Percentiles rank a stretch among this genome's conserved stretches.
Evolutionary conservation across 768 basidiomycete species (phyloP).

Genomic region (Psilocybe tampanensis): DNA sequence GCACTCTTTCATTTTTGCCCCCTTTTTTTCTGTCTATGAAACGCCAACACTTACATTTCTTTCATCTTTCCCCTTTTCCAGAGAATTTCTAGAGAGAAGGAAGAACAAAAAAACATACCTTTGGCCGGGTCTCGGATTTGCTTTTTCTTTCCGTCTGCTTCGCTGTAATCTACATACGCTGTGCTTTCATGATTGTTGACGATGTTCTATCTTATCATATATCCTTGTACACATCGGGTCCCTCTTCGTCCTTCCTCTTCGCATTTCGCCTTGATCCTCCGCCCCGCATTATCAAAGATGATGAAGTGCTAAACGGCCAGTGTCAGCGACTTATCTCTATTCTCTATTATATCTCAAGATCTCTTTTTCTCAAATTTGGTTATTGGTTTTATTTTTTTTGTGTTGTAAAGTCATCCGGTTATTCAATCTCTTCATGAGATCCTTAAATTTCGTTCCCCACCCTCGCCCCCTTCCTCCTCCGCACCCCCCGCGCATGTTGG

Average conservation of each 20-base stretch:
- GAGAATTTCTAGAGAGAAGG: constrained; percentile 36
- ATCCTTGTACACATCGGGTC: background rate
- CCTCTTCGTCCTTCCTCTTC: too few species aligned
- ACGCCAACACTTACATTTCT: background rate
- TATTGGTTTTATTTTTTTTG: background rate
- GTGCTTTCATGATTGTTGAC: background rate
- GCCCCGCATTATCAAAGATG: background rate
- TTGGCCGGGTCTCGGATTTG: background rate
- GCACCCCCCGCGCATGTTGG: background rate
- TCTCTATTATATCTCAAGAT: background rate
- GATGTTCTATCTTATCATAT: background rate
- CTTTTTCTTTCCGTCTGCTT: background rate
- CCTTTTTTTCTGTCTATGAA: background rate
- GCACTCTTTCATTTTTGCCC: constrained; percentile 20
- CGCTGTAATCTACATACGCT: background rate
- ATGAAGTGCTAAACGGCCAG: too few species aligned
- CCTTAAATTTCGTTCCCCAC: background rate
- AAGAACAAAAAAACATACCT: background rate
- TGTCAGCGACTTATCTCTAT: too few species aligned
- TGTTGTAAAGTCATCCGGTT: constrained; percentile 3
- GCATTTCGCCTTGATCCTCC: too few species aligned
- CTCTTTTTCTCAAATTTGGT: background rate
- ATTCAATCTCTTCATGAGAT: background rate
- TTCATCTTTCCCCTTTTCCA: constrained; percentile 14
- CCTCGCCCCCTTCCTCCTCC: background rate